Percentiles rank a stretch among this genome's conserved stretches.
phyloP scores from a whole-genome alignment of 768 basidiomycete species.

The Mycena olivaceomarginata region DNA sequence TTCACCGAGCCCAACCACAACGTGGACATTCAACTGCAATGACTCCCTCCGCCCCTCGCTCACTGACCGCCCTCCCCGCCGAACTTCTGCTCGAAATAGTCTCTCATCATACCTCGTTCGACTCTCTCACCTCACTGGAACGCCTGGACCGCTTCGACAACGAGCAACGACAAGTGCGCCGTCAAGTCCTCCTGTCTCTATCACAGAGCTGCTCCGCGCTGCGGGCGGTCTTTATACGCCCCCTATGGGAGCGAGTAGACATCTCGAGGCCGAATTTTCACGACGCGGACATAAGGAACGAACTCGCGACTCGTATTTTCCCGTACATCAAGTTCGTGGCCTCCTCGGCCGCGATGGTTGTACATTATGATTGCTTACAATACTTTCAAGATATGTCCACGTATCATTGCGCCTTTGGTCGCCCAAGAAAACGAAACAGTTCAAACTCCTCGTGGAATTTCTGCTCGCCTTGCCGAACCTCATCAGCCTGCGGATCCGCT shows the following conservation, averaged over 20 bases:
- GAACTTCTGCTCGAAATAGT: constrained; percentile 25
- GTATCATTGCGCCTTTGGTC: background rate
- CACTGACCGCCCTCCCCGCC: constrained; percentile 10
- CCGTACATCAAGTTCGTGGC: constrained; percentile 14
- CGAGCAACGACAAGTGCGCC: background rate
- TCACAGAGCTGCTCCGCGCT: constrained; percentile 19
- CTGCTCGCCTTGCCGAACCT: constrained; percentile 9
- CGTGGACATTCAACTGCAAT: too few relatives aligned
- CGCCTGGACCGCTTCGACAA: background rate
- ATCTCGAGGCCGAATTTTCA: background rate
- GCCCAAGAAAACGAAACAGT: background rate
- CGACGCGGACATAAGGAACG: background rate
- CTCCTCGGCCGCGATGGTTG: background rate
- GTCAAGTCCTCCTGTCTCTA: background rate
- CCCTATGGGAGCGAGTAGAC: constrained; percentile 14
- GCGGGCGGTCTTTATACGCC: background rate
- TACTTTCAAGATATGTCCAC: constrained; percentile 17
- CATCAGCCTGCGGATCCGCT: constrained; percentile 6
- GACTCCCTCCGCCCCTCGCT: background rate
- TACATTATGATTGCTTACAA: background rate
- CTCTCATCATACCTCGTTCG: background rate
- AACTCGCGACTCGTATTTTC: background rate
- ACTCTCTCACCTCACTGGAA: constrained; percentile 2
- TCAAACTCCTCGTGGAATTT: constrained; percentile 3
- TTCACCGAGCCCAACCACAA: too few relatives aligned